These are phyloP conservation scores for Solanum aculeatissimum DNA, from an alignment of 305 asterid genomes.

Conservation along the genomic window DNA sequence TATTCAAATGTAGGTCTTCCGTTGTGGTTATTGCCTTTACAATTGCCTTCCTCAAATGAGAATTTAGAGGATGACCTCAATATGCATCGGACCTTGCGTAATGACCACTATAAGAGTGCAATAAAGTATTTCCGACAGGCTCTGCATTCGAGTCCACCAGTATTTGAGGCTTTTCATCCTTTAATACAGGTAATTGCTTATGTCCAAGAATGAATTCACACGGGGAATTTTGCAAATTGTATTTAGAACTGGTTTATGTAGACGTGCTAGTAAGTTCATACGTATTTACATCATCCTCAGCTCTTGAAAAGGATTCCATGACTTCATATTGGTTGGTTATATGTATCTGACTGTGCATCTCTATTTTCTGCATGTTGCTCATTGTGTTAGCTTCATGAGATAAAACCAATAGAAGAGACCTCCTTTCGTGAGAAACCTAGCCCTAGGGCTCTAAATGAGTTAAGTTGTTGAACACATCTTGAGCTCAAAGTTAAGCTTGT, in stretches of 20 bases:
- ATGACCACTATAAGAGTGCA: constrained; percentile 38
- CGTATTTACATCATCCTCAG: not conserved
- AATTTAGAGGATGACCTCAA: constrained; percentile 38
- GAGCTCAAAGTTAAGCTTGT: not conserved
- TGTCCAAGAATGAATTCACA: not conserved
- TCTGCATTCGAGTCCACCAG: constrained; percentile 45
- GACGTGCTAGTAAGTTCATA: not conserved
- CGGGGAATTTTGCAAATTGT: not conserved
- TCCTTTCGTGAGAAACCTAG: not conserved
- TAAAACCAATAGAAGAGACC: not conserved
- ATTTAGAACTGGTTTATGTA: not conserved
- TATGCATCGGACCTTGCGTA: constrained; percentile 34
- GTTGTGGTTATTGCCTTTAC: constrained; percentile 71
- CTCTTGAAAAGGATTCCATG: not conserved
- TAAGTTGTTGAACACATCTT: not conserved
- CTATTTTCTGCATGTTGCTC: not conserved
- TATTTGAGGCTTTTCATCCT: constrained; percentile 74
- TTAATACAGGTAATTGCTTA: constrained; percentile 55
- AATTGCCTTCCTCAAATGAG: constrained; percentile 43
- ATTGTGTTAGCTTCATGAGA: not conserved
- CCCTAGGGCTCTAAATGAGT: not conserved
- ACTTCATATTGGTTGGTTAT: not conserved
- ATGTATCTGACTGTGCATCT: not conserved
- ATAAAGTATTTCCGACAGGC: constrained; percentile 54
- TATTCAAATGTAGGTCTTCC: constrained; percentile 44